Base-by-base conservation (phyloP, 2,329 filamentous ascomycete genomes). In the Fusarium decemcellulare region DNA sequence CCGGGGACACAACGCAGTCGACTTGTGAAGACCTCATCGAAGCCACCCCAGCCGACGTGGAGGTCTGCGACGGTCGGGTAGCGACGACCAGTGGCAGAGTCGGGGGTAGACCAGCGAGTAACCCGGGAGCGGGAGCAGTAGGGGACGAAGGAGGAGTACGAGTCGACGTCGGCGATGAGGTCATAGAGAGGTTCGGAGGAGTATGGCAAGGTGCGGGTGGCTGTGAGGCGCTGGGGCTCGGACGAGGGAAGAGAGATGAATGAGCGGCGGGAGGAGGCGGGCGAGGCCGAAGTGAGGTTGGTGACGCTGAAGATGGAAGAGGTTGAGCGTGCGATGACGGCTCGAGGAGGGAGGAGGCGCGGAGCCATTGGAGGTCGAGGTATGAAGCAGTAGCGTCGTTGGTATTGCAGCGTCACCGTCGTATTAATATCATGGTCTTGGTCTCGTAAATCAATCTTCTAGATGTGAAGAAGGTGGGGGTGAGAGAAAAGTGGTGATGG, bases 141-240 rank as follows among this genome's bases (percentile, higher is more conserved):
- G 11, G 96, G 96, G n/a, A 99, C 89, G 85, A 98, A 99, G 70
- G 85, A 79, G 39, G 87, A 84, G 87, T 99, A 99, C 68, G 89
- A 90, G 79, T 93, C 89, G 70, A 99, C 90, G 80, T 98, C 94
- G 81, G 94, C 90, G 79, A 99, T 95, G 58, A 98, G 87, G 71
- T 86, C 85, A 88, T 96, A 99, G 72, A 99, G 90, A 2, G 89
- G 84, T 6, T 81, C 75, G 34, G 90, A 84, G 1, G 90, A 82
- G 84, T 97, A 97, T 14, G 93, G 92, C 14, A 98, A 91, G 5
- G 87, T 92, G 65, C 94, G 92, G 18, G 87, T 86, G 11, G 94
- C 94, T 54, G 87, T 89, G 61, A 98, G 86, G 69, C 84, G 88
- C 76, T 95, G 93, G 79, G 79, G 71, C 65, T 76, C 61, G 73